Base-by-base conservation (phyloP, 1,284 basidiomycete species). In the Megacollybia platyphylla region DNA sequence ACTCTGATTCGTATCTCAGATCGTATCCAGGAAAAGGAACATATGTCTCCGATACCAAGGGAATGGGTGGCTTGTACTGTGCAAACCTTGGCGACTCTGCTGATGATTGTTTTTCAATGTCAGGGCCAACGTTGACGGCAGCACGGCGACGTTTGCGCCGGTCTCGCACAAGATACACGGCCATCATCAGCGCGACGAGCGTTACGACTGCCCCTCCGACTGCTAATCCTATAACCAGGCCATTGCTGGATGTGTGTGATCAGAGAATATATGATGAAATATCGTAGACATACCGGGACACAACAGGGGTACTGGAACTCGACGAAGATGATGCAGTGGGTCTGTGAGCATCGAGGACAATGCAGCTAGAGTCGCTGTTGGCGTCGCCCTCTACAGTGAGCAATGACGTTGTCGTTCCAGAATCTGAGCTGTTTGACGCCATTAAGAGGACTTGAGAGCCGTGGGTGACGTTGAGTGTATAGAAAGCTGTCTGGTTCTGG, bases 371-470 rank as follows among this genome's bases (percentile, higher is more conserved):
- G 9, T 38, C 13, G 13, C 27, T 18, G 6, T 27, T 5, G 15
- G 13, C 18, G 8, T 52, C 47, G 20, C 57, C 54, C 41, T 60
- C 56, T 42, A 62, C 50, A 34, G 31, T 34, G 11, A 34, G 10
- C 31, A 34, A 34, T 11, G 11, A 11, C 11, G 31, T 11, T 34
- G 31, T 34, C 11, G 7, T 4, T 11, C 31, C 31, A 4, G 31
- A 11, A 7, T 34, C 31, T 34, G 31, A 15, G 6, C 11, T 15
- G 15, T 34, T 15, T 6, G 7, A 40, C n/a, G 39, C 39, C 34
- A 73, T 50, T 37, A 79, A 52, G 2, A 71, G 54, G 1, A 71
- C 58, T 31, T 68, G 55, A 7, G 55, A 50, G 17, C 63, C 64
- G 4, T 61, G 58, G 4, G 52, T 13, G 7, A 62, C 63, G 38